A percentile compares a stretch with the other conserved stretches of the same genome.
Evolutionary conservation across 75 land plant species (phyloP).

Genomic region (Pinus albicaulis): DNA sequence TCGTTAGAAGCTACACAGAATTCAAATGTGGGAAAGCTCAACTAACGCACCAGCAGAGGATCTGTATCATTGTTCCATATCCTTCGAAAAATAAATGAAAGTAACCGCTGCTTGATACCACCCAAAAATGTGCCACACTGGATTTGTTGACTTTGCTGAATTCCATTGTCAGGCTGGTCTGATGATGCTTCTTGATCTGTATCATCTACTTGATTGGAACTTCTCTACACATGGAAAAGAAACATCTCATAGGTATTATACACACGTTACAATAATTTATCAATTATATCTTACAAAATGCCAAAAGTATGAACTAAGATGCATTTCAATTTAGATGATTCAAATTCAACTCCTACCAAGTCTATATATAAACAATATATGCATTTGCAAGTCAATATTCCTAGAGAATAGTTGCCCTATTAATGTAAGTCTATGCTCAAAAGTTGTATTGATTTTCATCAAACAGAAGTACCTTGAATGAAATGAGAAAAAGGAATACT

Average conservation of each 20-base stretch:
- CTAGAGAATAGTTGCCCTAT: neutral
- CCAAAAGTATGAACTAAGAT: neutral
- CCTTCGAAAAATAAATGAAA: constrained; percentile 81
- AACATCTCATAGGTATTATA: neutral
- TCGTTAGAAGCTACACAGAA: neutral
- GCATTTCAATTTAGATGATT: neutral
- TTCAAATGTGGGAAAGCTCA: neutral
- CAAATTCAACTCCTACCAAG: neutral
- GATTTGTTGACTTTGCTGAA: constrained; percentile 15
- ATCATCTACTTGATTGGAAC: constrained; percentile 11
- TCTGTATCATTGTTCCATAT: constrained; percentile 70
- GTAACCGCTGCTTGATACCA: constrained; percentile 92
- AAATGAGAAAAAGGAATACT: neutral
- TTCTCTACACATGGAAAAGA: constrained; percentile 11
- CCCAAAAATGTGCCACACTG: constrained; percentile 49
- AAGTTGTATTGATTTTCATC: neutral
- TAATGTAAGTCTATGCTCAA: neutral
- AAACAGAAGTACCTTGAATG: neutral
- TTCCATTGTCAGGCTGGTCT: constrained; percentile 24
- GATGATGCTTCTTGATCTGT: constrained; percentile 8
- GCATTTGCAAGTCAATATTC: neutral
- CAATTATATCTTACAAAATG: neutral
- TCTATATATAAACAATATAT: neutral
- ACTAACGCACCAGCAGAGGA: constrained; percentile 42
- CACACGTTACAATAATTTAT: neutral